These are phyloP conservation scores for Phanerodontia chrysosporium DNA, from an alignment of 768 basidiomycete species.

Conservation along the genomic window DNA sequence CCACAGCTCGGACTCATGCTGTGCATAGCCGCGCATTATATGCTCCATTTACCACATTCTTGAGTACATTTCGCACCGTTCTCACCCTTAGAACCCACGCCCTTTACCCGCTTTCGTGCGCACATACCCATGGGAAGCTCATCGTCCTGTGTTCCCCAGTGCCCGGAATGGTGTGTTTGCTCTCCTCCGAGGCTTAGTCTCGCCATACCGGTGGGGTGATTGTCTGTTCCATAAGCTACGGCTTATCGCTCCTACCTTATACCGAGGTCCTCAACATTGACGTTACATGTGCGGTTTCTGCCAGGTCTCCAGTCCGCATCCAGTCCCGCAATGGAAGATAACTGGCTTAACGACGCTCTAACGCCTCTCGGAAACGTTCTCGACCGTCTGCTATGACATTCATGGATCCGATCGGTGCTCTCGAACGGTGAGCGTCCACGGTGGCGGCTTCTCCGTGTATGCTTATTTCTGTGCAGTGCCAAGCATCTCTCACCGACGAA, in stretches of 20 bases:
- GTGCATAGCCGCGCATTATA: neutral
- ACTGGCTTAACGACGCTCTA: conserved; percentile 12
- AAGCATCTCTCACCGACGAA: neutral
- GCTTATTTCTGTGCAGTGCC: neutral
- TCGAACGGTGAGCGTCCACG: neutral
- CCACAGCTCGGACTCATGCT: neutral
- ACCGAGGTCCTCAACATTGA: neutral
- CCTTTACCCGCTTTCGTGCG: neutral
- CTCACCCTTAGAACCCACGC: neutral
- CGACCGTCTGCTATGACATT: neutral
- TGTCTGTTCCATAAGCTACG: neutral
- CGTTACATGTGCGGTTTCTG: neutral
- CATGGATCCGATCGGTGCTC: neutral
- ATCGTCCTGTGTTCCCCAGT: neutral
- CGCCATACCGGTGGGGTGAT: neutral
- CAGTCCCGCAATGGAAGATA: neutral
- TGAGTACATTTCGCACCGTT: neutral
- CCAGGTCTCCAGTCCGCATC: neutral
- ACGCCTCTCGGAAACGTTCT: conserved; percentile 1
- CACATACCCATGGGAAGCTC: neutral
- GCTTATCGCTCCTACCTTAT: neutral
- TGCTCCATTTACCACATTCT: neutral
- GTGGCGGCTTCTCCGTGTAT: neutral
- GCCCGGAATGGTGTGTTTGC: neutral
- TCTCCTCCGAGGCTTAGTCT: neutral